Percentiles rank a stretch among this genome's conserved stretches.
phyloP scores from a whole-genome alignment of 495 filamentous ascomycete species.

The Neurospora cerealis region DNA sequence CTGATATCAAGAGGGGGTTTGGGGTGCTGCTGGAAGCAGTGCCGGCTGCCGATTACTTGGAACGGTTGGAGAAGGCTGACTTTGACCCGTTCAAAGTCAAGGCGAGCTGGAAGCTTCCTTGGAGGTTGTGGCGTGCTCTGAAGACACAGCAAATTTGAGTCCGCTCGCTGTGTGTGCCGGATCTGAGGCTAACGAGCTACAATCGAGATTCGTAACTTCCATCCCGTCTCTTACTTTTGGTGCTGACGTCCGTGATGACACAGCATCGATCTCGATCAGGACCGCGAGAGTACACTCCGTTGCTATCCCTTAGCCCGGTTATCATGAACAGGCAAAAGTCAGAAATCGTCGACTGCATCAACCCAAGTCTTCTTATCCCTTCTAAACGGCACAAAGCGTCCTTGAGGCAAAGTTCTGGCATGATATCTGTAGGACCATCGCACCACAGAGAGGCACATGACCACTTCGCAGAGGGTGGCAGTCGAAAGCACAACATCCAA shows the following conservation, averaged over 20 bases:
- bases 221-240: not conserved
- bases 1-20: constrained; percentile 57
- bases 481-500: not conserved
- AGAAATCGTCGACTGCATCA: not conserved
- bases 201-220: not conserved
- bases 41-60: constrained; percentile 67
- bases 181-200: not conserved
- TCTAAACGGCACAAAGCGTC: not conserved
- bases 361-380: not conserved
- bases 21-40: constrained; percentile 71
- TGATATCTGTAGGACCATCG: not conserved
- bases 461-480: not conserved
- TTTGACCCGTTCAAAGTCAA: constrained; percentile 66
- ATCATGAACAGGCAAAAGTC: not conserved
- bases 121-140: constrained; percentile 68
- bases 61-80: constrained; percentile 62
- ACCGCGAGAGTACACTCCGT: not conserved
- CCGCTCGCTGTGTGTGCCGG: not conserved
- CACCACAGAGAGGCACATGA: not conserved
- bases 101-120: constrained; percentile 82
- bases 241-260: not conserved
- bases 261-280: not conserved
- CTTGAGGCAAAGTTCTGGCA: not conserved
- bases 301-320: not conserved
- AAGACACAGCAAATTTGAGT: constrained; percentile 45